A percentile compares a stretch with the other conserved stretches of the same genome.
Evolutionary conservation across 345 rosid species (phyloP).

Genomic region (Hibiscus trionum): DNA sequence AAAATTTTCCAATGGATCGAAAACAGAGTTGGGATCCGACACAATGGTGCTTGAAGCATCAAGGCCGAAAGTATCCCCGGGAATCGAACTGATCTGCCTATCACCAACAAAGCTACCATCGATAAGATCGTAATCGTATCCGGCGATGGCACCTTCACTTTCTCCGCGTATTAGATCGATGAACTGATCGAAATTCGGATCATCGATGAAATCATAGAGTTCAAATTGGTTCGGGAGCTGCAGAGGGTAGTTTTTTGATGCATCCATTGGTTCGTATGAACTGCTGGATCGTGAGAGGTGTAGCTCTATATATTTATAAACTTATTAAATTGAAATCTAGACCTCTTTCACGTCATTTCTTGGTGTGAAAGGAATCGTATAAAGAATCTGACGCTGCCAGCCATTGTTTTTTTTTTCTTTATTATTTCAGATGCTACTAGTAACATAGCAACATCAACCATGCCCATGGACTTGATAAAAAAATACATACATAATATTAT

Average conservation of each 20-base stretch:
- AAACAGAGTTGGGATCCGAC: conserved; percentile 24
- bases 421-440: background rate
- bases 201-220: conserved; percentile 41
- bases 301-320: background rate
- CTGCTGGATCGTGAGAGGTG: background rate
- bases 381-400: background rate
- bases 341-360: background rate
- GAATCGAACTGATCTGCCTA: conserved; percentile 21
- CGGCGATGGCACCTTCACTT: conserved; percentile 18
- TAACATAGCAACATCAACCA: background rate
- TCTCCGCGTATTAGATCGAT: conserved; percentile 54
- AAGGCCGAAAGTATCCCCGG: conserved; percentile 25
- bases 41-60: conserved; percentile 12
- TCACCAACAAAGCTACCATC: conserved; percentile 28
- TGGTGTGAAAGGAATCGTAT: conserved; percentile 7
- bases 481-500: background rate
- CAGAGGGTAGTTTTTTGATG: conserved; percentile 3
- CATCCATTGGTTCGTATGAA: conserved; percentile 8
- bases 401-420: background rate
- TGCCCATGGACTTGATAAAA: background rate
- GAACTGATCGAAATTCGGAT: conserved; percentile 54
- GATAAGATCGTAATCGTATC: conserved; percentile 29
- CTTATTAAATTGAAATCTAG: background rate
- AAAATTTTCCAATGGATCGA: conserved; percentile 30
- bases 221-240: conserved; percentile 29